Conservation (phyloP, 345 rosid species). For the Pistacia integerrima region DNA sequence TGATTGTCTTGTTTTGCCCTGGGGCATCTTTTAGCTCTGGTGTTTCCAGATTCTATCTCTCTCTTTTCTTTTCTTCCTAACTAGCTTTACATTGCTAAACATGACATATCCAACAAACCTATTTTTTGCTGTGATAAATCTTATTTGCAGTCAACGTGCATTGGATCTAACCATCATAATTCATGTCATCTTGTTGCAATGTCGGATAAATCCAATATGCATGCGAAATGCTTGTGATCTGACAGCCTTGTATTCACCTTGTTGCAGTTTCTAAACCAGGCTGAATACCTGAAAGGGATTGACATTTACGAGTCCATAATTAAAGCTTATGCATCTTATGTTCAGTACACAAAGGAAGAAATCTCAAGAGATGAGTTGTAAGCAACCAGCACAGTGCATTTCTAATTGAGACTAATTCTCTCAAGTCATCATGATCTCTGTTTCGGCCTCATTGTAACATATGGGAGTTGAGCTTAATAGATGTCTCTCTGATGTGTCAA, state of each 20-base stretch:
- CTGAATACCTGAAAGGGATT: slow-evolving; percentile 85
- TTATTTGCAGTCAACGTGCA: neutral
- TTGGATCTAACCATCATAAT: neutral
- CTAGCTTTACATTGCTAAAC: neutral
- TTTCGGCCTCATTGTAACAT: neutral
- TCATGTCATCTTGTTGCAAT: slow-evolving; percentile 43
- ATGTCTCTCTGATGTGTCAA: slow-evolving; percentile 7
- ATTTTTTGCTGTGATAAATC: neutral
- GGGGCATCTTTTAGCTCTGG: neutral
- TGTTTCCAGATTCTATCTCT: too few relatives aligned
- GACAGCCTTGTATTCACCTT: slow-evolving; percentile 19
- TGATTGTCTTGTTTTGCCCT: neutral
- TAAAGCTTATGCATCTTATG: slow-evolving; percentile 61
- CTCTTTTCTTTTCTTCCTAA: too few relatives aligned
- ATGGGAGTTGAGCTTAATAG: neutral
- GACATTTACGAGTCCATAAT: slow-evolving; percentile 71
- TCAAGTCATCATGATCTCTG: too few relatives aligned
- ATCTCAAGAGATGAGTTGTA: too few relatives aligned
- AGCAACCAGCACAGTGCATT: too few relatives aligned
- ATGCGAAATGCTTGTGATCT: neutral
- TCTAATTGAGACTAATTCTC: too few relatives aligned
- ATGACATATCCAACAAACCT: neutral
- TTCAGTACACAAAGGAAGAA: too few relatives aligned
- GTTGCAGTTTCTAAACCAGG: slow-evolving; percentile 75
- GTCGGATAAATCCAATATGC: slow-evolving; percentile 27